Evolutionary conservation across 1,284 basidiomycete species (phyloP), one percentile per base, ranked within the genome.

Genomic region (Apiotrichum montevideense): DNA sequence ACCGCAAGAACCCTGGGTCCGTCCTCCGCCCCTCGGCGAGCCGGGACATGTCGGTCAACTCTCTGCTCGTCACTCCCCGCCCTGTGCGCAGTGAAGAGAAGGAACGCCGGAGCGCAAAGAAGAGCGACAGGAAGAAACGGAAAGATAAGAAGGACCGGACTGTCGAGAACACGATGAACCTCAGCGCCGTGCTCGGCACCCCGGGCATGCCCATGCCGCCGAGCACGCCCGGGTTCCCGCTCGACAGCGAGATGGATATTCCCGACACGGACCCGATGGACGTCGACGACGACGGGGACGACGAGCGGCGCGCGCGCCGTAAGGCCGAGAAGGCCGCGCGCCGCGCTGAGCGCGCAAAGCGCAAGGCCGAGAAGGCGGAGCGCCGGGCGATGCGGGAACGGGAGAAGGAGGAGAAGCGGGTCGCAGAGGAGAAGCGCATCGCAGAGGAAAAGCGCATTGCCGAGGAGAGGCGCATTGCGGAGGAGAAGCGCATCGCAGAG

Each of bases 271-370:
- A 41, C 49, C 21, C 21, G 14, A 49, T 39, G 35, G 49, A 51
- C 13, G 40, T 8, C 13, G 49, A 41, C 29, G 40, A 42, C 9
- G 42, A 43, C 41, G 11, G 8, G 32, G 32, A 35, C 40, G 44
- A 45, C 41, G 41, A 42, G 41, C 35, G 21, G 29, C 49, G 49
- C 9, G 49, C 50, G 50, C 15, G 21, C 6, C 47, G 47, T 21
- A 50, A 44, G 33, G 55, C 51, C 34, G 45, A 51, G 33, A 49
- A 54, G 43, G 56, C 35, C 21, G 55, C 35, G 42, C 41, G 42
- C 40, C 33, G 39, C 44, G 54, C 45, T 8, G 21, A 42, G 5
- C 29, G 32, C 21, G 46, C 46, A 37, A 13, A 44, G 41, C 41
- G 35, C 9, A 48, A 45, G 15, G 47, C 29, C 9, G 45, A 46